phyloP scores from a whole-genome alignment of 345 rosid genomes.

The Microcos paniculata region DNA sequence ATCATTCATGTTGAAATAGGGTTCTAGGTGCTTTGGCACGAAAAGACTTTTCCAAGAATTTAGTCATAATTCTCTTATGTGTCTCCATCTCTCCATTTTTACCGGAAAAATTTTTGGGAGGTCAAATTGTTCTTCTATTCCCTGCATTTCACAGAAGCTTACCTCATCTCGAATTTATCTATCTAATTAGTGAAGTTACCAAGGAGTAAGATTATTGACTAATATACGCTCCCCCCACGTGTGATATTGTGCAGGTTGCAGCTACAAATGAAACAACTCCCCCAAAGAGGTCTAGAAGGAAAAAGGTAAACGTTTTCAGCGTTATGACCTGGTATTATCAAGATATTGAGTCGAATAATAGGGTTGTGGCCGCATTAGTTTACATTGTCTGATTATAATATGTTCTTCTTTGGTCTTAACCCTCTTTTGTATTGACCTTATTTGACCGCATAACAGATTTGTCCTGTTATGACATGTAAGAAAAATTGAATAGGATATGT shows the following conservation, averaged over 20 bases:
- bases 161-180: not conserved
- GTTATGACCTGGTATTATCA: not conserved
- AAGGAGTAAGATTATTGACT: not conserved
- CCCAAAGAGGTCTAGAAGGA: conserved; percentile 2
- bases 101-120: not conserved
- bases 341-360: not conserved
- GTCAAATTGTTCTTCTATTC: conserved; percentile 2
- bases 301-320: conserved; percentile 3
- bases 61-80: not conserved
- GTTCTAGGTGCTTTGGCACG: not conserved
- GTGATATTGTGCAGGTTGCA: not conserved
- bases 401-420: not conserved
- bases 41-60: not conserved
- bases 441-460: not conserved
- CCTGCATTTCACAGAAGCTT: not conserved
- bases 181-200: not conserved
- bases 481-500: not conserved
- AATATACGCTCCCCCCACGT: not conserved
- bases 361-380: not conserved
- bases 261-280: not conserved
- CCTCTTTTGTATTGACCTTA: too few species aligned
- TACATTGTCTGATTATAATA: not conserved
- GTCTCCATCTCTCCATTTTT: not conserved
- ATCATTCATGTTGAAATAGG: not conserved
- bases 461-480: not conserved